Conservation (phyloP, 1,284 basidiomycete species). For the Ustilago loliicola region DNA sequence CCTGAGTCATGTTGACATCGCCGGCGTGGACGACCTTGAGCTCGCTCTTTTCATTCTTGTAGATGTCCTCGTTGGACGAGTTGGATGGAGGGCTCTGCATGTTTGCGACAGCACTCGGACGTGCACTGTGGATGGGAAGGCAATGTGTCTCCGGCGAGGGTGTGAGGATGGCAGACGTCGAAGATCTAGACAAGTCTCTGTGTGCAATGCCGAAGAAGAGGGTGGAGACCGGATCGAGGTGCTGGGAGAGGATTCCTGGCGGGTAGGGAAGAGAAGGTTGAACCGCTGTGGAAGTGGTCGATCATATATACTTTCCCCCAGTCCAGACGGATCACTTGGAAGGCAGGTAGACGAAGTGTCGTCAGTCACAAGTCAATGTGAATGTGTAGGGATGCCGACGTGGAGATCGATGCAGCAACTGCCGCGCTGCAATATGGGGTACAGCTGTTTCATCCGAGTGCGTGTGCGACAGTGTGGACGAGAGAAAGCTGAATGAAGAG, state of each 20-base stretch:
- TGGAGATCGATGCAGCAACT: slow-evolving; percentile 11
- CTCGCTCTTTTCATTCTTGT: slow-evolving; percentile 49
- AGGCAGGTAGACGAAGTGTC: neutral
- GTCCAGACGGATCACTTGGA: neutral
- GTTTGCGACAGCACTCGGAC: slow-evolving; percentile 8
- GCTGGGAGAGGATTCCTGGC: neutral
- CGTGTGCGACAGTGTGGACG: slow-evolving; percentile 1
- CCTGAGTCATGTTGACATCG: slow-evolving; percentile 34
- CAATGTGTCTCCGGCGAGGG: neutral
- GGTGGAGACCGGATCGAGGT: neutral
- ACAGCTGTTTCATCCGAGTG: slow-evolving; percentile 1
- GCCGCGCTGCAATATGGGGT: slow-evolving; percentile 17
- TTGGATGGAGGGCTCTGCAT: slow-evolving; percentile 31
- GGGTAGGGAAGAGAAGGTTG: neutral
- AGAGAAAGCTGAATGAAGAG: slow-evolving; percentile 17
- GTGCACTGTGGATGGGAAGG: neutral
- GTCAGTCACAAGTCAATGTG: neutral
- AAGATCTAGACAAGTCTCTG: slow-evolving; percentile 1
- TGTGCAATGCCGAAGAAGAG: neutral
- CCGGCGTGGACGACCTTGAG: slow-evolving; percentile 37
- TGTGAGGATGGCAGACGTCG: neutral
- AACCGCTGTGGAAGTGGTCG: neutral
- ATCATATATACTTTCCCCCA: slow-evolving; percentile 9
- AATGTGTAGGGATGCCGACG: slow-evolving; percentile 6
- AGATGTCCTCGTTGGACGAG: slow-evolving; percentile 43